Evolutionary conservation across 345 rosid species (phyloP), one percentile per base, ranked within the genome.

Genomic region (Sonneratia caseolaris): DNA sequence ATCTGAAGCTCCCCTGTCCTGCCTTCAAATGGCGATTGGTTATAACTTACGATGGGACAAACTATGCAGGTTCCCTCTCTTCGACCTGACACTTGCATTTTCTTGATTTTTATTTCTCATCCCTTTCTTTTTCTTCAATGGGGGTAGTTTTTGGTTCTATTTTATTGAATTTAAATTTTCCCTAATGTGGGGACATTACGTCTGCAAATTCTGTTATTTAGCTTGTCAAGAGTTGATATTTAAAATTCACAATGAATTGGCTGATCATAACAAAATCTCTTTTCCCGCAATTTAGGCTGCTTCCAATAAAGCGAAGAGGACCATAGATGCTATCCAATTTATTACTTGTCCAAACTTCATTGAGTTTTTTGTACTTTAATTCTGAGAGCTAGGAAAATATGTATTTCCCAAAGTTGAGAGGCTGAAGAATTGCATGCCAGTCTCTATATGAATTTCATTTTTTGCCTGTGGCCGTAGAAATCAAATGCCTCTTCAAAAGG

Each of bases 41-140:
- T 65, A 79, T 94, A 13, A 86, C 96, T 19, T 91, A 91, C 59
- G 98, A 88, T 49, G 97, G 97, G 76, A 88, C 98, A 53, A 79
- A 53, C 62, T 93, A 86, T 72, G 83, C 93, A 82, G 97, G 98
- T 84, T 16, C 71, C 32, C 22, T 22, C 19, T 43, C 64, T 51
- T 6, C 7, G 45, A 42, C 37, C 1, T 3, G 8, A 19, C 37
- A 12, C 22, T 71, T 47, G 5, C 42, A 4, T 68, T 37, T 53
- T 62, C 36, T n/a, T 2, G 64, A 59, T 59, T 67, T 40, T 10
- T 19, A 14, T 21, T 66, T n/a, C 36, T 19, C 68, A 14, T 64
- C 68, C 37, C 37, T 7, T 18, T 35, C 37, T 7, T 16, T 37
- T 64, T 19, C 68, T 66, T 15, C 15, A 36, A 35, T 42, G 32